A percentile compares a stretch with the other conserved stretches of the same genome.
These are phyloP conservation scores for Pichia pseudocactophila DNA, from an alignment of 805 yeast species.

Conservation along the genomic window DNA sequence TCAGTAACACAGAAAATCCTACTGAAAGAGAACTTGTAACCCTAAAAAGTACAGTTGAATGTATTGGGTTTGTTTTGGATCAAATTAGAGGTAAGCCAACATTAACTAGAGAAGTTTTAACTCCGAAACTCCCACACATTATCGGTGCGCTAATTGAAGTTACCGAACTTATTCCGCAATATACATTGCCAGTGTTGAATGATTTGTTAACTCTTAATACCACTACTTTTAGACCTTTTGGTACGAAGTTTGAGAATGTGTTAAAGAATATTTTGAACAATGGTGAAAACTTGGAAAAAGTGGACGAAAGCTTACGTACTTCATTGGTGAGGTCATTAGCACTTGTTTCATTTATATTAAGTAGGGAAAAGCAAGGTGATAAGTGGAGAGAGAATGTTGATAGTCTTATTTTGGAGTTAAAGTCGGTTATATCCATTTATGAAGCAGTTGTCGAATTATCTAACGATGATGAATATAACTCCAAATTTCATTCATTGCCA, in stretches of 20 bases:
- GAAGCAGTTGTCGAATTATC: slow-evolving; percentile 48
- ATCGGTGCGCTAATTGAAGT: slow-evolving; percentile 46
- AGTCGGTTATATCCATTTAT: slow-evolving; percentile 48
- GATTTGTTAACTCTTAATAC: slow-evolving; percentile 48
- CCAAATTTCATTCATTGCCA: slow-evolving; percentile 36
- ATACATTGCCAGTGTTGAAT: slow-evolving; percentile 33
- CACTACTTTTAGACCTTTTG: slow-evolving; percentile 75
- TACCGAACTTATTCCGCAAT: slow-evolving; percentile 29
- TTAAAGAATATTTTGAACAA: slow-evolving; percentile 30
- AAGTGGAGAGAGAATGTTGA: slow-evolving; percentile 39
- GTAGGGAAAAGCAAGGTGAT: slow-evolving; percentile 38
- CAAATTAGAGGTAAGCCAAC: slow-evolving; percentile 73
- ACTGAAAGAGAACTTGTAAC: slow-evolving; percentile 18
- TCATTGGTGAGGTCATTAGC: slow-evolving; percentile 42
- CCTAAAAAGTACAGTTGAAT: slow-evolving; percentile 31
- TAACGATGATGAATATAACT: slow-evolving; percentile 43
- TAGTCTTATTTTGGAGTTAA: slow-evolving; percentile 42
- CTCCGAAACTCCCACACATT: slow-evolving; percentile 65
- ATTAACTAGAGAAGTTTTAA: slow-evolving; percentile 70
- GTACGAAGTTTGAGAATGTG: slow-evolving; percentile 47
- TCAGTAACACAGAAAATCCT: slow-evolving; percentile 25
- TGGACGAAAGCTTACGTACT: slow-evolving; percentile 32
- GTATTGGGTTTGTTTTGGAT: slow-evolving; percentile 33
- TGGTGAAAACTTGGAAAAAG: slow-evolving; percentile 29
- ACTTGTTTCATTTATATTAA: slow-evolving; percentile 47